Evolutionary conservation across 768 basidiomycete species (phyloP).

Genomic region (Mycena vitilis): DNA sequence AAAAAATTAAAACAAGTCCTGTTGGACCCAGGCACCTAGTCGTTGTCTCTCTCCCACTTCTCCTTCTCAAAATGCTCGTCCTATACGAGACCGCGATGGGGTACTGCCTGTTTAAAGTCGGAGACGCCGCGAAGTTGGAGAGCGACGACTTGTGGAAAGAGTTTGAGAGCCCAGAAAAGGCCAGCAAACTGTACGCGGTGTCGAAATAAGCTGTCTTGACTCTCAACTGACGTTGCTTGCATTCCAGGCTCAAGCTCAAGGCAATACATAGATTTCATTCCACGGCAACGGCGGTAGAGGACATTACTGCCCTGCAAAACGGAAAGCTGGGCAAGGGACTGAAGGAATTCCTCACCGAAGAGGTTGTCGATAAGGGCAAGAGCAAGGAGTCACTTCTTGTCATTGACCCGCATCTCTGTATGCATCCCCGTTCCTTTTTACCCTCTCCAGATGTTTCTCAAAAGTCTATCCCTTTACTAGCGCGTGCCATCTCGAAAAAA

Average conservation of each 20-base stretch:
- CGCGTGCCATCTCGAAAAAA: slow-evolving; percentile 91
- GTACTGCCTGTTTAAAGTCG: slow-evolving; percentile 97
- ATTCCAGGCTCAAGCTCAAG: slow-evolving; percentile 86
- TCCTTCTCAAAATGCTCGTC: slow-evolving; percentile 80
- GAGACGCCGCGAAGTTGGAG: slow-evolving; percentile 87
- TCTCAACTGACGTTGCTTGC: slow-evolving; percentile 19
- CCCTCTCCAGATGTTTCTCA: slow-evolving; percentile 7
- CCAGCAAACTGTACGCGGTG: slow-evolving; percentile 86
- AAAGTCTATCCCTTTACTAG: slow-evolving; percentile 50
- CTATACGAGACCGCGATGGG: slow-evolving; percentile 96
- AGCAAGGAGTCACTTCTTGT: slow-evolving; percentile 87
- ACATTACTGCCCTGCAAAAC: slow-evolving; percentile 91
- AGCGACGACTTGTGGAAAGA: slow-evolving; percentile 90
- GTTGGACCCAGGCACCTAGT: slow-evolving; percentile 19
- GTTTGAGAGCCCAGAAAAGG: slow-evolving; percentile 92
- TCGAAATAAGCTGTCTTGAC: background rate
- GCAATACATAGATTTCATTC: slow-evolving; percentile 97
- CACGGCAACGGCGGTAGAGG: slow-evolving; percentile 96
- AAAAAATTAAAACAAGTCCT: slow-evolving; percentile 25
- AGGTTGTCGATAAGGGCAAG: slow-evolving; percentile 91
- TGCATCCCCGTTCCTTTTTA: slow-evolving; percentile 41
- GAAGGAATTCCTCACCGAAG: slow-evolving; percentile 92
- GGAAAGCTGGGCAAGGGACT: slow-evolving; percentile 94
- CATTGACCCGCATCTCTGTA: slow-evolving; percentile 91
- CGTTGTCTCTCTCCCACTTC: slow-evolving; percentile 27